Evolutionary conservation across 225 moss, liverwort and hornwort species (phyloP), one percentile per base, ranked within the genome.

Genomic region (Antitrichia curtipendula): DNA sequence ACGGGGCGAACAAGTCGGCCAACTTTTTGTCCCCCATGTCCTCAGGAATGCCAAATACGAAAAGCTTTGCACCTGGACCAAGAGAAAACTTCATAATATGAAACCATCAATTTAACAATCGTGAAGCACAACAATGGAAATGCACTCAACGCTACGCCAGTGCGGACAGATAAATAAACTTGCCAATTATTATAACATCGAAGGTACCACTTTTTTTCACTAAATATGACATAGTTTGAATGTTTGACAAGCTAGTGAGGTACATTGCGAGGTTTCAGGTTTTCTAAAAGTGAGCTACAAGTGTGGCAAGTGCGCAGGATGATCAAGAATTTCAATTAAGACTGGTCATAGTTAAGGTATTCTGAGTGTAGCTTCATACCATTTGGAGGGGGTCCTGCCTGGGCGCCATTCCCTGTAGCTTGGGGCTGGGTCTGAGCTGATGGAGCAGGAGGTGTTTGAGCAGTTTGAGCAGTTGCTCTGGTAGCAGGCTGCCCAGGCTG

Each of bases 11-110:
- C 86, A 94, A 89, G 65, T 94, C 94, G 22, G 93, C 91, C 83
- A 94, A 81, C 84, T 94, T 94, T 84, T 94, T 92, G 76, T 94
- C 94, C 22, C 93, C 94, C 94, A 94, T 93, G 53, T 94, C 94
- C 84, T 94, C 94, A 89, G 94, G 92, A 85, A 94, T 94, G 50
- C 94, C 94, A 82, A 94, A 94, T 6, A 94, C 93, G 18, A 94
- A 94, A 63, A 94, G 89, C 84, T 94, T 94, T 27, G 93, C 89
- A 77, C 93, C 94, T 94, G 84, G 28, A 76, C 21, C 83, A 80
- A 69, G 43, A 22, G n/a, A 13, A 38, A 10, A 36, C 6, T 58
- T 34, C 5, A 23, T 9, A 7, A 25, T 24, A 61, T 16, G 32
- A 73, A 60, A 31, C 29, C 22, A 49, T 40, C 27, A 20, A 57